Conservation (phyloP, 305 asterid genomes). For the Plantago coronopus region DNA sequence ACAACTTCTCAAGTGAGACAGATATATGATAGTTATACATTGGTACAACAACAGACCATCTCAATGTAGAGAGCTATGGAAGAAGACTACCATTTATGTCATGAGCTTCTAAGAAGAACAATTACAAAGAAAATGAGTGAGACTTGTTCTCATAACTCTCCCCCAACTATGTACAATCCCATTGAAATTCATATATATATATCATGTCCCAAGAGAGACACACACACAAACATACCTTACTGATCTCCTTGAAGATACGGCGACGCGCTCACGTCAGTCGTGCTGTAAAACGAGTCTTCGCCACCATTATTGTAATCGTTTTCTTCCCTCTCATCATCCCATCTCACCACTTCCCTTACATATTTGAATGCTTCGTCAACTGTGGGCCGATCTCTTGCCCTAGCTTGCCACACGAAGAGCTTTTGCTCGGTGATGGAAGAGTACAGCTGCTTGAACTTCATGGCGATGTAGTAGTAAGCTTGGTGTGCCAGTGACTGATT, state of each 20-base stretch:
- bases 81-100: no score
- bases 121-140: background rate
- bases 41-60: no score
- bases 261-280: constrained; percentile 69
- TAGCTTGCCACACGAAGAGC: constrained; percentile 85
- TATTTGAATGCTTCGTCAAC: constrained; percentile 85
- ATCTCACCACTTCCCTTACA: constrained; percentile 74
- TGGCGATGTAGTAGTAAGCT: constrained; percentile 82
- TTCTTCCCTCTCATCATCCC: constrained; percentile 95
- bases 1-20: no score
- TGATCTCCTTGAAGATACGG: constrained; percentile 45
- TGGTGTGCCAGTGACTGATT: constrained; percentile 80
- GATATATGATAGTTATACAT: no score
- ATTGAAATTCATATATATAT: constrained; percentile 21
- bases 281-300: constrained; percentile 89
- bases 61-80: no score
- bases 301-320: constrained; percentile 37
- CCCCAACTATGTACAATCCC: constrained; percentile 35
- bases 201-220: constrained; percentile 16
- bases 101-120: background rate
- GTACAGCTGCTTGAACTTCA: constrained; percentile 86
- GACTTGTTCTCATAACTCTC: constrained; percentile 13
- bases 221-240: constrained; percentile 14
- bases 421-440: constrained; percentile 62
- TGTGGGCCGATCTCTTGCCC: constrained; percentile 70